Percentiles rank a stretch among this genome's conserved stretches.
phyloP scores from a whole-genome alignment of 805 yeast genomes.

The Pichia manshurica region DNA sequence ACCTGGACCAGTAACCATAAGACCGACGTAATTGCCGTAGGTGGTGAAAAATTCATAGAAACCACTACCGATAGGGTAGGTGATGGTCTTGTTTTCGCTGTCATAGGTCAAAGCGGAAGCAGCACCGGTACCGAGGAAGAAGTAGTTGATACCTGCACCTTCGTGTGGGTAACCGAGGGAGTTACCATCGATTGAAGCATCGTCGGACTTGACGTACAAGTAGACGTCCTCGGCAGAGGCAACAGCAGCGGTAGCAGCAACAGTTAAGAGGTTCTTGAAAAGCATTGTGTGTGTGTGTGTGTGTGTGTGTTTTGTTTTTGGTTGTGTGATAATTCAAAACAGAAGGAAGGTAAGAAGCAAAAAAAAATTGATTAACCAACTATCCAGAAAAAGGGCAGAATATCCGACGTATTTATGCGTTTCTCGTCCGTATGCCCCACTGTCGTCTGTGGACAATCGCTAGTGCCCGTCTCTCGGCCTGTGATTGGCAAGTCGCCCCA shows the following conservation, averaged over 20 bases:
- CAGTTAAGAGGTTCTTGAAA: conserved; percentile 3
- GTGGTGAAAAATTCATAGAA: conserved; percentile 3
- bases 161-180: conserved; percentile 34
- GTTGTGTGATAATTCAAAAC: neutral
- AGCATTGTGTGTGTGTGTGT: conserved; percentile 8
- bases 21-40: conserved; percentile 9
- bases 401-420: too few species aligned
- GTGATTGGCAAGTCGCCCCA: too few species aligned
- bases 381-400: too few species aligned
- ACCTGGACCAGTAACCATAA: conserved; percentile 14
- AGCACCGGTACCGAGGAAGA: conserved; percentile 21
- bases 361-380: neutral
- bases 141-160: conserved; percentile 45
- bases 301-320: neutral
- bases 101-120: conserved; percentile 13
- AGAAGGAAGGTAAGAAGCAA: neutral
- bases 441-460: too few species aligned
- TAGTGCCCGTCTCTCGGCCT: too few species aligned
- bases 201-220: conserved; percentile 26
- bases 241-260: conserved; percentile 12
- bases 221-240: conserved; percentile 17
- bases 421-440: too few species aligned
- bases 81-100: conserved; percentile 13
- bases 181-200: conserved; percentile 26
- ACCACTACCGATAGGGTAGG: neutral